Percentiles rank a stretch among this genome's conserved stretches.
phyloP scores from a whole-genome alignment of 768 basidiomycete genomes.

The Boletus subcaerulescens region DNA sequence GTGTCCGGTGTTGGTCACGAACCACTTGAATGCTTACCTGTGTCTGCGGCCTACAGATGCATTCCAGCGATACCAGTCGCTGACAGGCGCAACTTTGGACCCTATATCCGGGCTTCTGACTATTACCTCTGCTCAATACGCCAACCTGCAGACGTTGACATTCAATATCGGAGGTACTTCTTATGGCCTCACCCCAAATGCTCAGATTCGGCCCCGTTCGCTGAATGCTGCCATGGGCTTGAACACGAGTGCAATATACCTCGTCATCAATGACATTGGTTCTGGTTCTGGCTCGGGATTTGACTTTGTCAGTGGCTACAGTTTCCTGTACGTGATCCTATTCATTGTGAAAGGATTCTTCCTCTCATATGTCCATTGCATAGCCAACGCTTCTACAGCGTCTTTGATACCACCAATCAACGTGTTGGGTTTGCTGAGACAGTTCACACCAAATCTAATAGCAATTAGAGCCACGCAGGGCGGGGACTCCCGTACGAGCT shows the following conservation, averaged over 20 bases:
- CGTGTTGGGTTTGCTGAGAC: constrained; percentile 42
- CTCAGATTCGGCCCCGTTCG: neutral
- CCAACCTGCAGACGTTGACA: neutral
- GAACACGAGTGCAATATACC: neutral
- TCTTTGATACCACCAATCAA: neutral
- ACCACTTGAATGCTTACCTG: too few species aligned
- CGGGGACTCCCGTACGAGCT: too few species aligned
- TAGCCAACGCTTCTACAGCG: too few species aligned
- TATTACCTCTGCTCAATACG: neutral
- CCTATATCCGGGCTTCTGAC: neutral
- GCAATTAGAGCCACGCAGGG: neutral
- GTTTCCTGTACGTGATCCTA: neutral
- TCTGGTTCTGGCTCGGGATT: neutral
- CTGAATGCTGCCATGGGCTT: neutral
- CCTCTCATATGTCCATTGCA: too few species aligned
- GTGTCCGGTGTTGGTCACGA: neutral
- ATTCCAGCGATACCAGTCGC: neutral
- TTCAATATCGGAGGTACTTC: neutral
- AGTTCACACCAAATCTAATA: constrained; percentile 6
- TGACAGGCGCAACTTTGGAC: neutral
- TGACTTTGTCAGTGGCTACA: neutral
- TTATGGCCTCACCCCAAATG: neutral
- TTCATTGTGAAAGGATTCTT: too few species aligned
- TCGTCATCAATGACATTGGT: neutral
- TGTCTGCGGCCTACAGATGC: neutral